Evolutionary conservation across 2,329 filamentous ascomycete genomes (phyloP).

Genomic region (Didymella pomorum): DNA sequence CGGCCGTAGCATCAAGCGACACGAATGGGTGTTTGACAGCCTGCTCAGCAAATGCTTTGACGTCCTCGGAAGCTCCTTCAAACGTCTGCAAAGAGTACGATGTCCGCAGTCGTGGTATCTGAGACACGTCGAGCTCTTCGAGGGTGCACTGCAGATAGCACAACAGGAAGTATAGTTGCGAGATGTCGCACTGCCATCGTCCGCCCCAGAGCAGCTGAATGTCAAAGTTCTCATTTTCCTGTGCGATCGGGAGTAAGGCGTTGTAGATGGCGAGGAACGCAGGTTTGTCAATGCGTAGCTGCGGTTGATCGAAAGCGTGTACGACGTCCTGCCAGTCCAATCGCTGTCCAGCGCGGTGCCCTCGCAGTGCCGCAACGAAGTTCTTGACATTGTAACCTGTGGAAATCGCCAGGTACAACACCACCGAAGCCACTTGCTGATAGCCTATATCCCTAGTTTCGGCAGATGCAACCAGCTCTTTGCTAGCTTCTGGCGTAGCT

Average conservation of each 20-base stretch:
- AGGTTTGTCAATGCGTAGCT: conserved; percentile 75
- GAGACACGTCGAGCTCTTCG: conserved; percentile 80
- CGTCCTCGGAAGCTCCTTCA: conserved; percentile 65
- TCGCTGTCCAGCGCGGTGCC: conserved; percentile 63
- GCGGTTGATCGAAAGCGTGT: conserved; percentile 79
- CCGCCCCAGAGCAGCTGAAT: conserved; percentile 92
- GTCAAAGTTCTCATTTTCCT: conserved; percentile 71
- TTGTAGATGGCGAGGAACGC: conserved; percentile 86
- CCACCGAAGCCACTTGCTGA: conserved; percentile 80
- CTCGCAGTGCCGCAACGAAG: conserved; percentile 66
- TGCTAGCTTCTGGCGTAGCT: conserved; percentile 73
- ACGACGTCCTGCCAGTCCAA: conserved; percentile 76
- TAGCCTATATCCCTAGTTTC: conserved; percentile 74
- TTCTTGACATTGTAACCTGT: conserved; percentile 72
- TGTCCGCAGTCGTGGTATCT: conserved; percentile 80
- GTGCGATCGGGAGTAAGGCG: conserved; percentile 76
- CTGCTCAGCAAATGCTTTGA: conserved; percentile 67
- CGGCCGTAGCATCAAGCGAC: conserved; percentile 81
- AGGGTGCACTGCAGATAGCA: conserved; percentile 81
- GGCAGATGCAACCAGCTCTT: conserved; percentile 64
- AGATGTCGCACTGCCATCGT: conserved; percentile 82
- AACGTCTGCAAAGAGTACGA: conserved; percentile 76
- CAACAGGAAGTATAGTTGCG: conserved; percentile 91
- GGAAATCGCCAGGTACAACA: conserved; percentile 74
- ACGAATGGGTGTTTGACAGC: conserved; percentile 87